Conservation (phyloP, 768 basidiomycete species). For the Cyathus striatus region DNA sequence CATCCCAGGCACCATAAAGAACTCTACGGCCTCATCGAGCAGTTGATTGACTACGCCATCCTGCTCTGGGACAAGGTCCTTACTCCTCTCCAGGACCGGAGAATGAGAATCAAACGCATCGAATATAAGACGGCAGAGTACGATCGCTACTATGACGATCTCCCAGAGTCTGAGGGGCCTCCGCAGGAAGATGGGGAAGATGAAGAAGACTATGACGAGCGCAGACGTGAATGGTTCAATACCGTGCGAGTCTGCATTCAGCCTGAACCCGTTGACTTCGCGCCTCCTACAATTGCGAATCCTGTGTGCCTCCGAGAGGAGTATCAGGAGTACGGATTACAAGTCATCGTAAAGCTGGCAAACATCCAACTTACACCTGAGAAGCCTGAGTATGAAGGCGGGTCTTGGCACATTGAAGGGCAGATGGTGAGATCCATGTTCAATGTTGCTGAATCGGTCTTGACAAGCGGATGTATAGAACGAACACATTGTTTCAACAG, state of each 20-base stretch:
- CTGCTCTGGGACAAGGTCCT: constrained; percentile 18
- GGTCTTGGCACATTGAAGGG: constrained; percentile 12
- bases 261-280: constrained; percentile 7
- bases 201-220: constrained; percentile 3
- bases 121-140: constrained; percentile 4
- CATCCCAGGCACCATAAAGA: constrained; percentile 13
- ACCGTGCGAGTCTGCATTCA: constrained; percentile 3
- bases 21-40: constrained; percentile 15
- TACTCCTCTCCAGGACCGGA: not conserved
- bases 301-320: not conserved
- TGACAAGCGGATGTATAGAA: constrained; percentile 19
- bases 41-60: constrained; percentile 14
- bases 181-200: constrained; percentile 7
- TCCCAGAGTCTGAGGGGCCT: constrained; percentile 5
- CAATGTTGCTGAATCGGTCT: too few relatives aligned
- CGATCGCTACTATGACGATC: too few relatives aligned
- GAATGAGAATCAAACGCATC: not conserved
- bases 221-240: constrained; percentile 5
- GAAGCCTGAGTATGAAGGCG: constrained; percentile 9
- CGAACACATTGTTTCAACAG: constrained; percentile 25
- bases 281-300: not conserved
- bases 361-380: constrained; percentile 10
- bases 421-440: constrained; percentile 11
- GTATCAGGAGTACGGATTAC: constrained; percentile 3
- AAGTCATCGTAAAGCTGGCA: constrained; percentile 11